A percentile compares a stretch with the other conserved stretches of the same genome.
Evolutionary conservation across 257 asterid genomes (phyloP).

Genomic region (Solanum arcanum): DNA sequence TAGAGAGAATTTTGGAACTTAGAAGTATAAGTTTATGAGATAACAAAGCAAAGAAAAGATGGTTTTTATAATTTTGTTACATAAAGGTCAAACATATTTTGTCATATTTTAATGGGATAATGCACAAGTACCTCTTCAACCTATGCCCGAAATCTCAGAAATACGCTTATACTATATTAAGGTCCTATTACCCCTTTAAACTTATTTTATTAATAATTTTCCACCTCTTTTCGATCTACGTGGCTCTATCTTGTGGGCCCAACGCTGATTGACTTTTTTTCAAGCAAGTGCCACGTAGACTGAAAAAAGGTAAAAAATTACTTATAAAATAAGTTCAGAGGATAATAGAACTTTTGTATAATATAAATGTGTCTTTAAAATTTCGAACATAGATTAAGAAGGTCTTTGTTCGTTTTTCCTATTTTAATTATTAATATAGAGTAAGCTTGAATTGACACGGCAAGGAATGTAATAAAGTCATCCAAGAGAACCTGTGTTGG

Average conservation of each 20-base stretch:
- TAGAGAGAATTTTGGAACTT: background rate
- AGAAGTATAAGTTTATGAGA: background rate
- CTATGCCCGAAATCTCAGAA: rapidly evolving
- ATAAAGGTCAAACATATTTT: conserved; percentile 8
- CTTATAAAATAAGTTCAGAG: too few species aligned
- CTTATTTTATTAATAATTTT: too few species aligned
- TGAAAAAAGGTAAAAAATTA: too few species aligned
- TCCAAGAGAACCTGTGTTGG: background rate
- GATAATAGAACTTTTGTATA: rapidly evolving
- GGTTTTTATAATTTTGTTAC: background rate
- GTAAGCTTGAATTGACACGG: conserved; percentile 5
- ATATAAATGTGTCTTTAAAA: rapidly evolving
- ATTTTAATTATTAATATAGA: background rate
- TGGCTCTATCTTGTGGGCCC: rapidly evolving
- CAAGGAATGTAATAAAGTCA: background rate
- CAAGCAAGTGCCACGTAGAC: rapidly evolving
- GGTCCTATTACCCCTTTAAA: too few species aligned
- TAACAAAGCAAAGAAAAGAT: background rate
- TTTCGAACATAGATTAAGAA: rapidly evolving
- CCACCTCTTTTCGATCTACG: too few species aligned
- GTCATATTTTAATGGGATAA: background rate
- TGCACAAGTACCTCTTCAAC: rapidly evolving
- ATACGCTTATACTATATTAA: rapidly evolving
- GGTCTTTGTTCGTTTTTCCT: rapidly evolving
- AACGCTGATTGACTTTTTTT: too few species aligned